Conservation (phyloP, 805 yeast genomes). For the Tanozyma kutaoensis region DNA sequence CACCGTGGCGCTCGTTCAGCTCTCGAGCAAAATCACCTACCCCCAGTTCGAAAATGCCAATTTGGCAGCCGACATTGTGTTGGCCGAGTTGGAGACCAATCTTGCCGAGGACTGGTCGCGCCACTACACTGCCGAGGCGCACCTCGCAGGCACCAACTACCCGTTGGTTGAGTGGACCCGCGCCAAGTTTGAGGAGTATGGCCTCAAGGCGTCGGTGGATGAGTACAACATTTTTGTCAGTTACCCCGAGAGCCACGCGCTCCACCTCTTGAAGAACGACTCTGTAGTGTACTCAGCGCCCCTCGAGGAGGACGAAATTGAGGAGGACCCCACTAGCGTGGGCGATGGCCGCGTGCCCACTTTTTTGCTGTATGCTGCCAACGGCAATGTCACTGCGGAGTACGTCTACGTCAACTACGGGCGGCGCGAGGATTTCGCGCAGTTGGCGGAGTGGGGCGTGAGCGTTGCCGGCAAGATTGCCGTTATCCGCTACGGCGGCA, state of each 20-base stretch:
- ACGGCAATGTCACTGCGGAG: conserved; percentile 42
- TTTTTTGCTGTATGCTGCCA: conserved; percentile 52
- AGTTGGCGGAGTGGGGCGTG: conserved; percentile 24
- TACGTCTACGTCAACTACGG: conserved; percentile 56
- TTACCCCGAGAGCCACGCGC: conserved; percentile 35
- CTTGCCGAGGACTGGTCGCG: conserved; percentile 41
- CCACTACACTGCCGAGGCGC: conserved; percentile 38
- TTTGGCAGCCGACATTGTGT: too few relatives aligned
- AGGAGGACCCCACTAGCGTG: conserved; percentile 25
- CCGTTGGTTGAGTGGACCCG: conserved; percentile 45
- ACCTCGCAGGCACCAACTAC: conserved; percentile 33
- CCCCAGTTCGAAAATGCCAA: too few relatives aligned
- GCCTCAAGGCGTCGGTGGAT: conserved; percentile 36
- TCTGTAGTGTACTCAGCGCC: conserved; percentile 32
- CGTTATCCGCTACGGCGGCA: conserved; percentile 37
- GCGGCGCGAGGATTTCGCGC: conserved; percentile 35
- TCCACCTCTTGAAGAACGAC: conserved; percentile 18
- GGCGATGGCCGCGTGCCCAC: conserved; percentile 39
- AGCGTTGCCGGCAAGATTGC: conserved; percentile 43
- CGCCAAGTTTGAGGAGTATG: conserved; percentile 40
- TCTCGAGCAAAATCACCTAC: too few relatives aligned
- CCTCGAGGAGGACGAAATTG: conserved; percentile 33
- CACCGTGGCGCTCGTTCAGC: too few relatives aligned
- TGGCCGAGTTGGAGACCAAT: conserved; percentile 16
- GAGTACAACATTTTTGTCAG: conserved; percentile 45